Evolutionary conservation across 495 filamentous ascomycete genomes (phyloP), one percentile per base, ranked within the genome.

Genomic region (Daldinia grandis): DNA sequence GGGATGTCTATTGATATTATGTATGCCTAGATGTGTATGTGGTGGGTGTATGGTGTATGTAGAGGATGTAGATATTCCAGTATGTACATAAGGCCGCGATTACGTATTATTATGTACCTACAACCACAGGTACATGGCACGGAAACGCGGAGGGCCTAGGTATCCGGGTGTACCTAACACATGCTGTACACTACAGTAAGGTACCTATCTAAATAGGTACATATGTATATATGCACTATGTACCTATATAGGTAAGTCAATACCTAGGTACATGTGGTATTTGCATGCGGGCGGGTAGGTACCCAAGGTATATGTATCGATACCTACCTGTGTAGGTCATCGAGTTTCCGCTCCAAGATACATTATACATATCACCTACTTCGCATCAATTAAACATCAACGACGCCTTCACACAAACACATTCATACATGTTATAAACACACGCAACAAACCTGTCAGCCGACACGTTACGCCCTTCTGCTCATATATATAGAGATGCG

Each of bases 381-480:
- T 50, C 51, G 25, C 51, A 28, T 31, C 51, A 30, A 40, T 53
- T 37, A 2, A 31, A 35, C 4, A 21, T 37, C n/a, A 5, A 14
- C 27, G n/a, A 58, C 33, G 10, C 33, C 54, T 40, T 30, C 50
- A 28, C 2, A 44, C 37, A 38, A 42, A 6, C 37, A 19, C 37
- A 37, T 60, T 47, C 30, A 21, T 58, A 74, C 21, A 68, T 76
- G 66, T 47, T 66, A 33, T 51, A 33, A 28, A 25, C 56, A 25
- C 57, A 56, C 42, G 17, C 55, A 30, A 28, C 5, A 1, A 21
- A 54, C 35, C 30, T 33, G 4, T 31, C 19, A 62, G 37, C 63
- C 57, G 47, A 38, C 37, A 56, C 53, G 67, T 71, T 58, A 56
- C 49, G 9, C 27, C 66, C 64, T 68, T 64, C 51, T 73, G 24